Conservation (phyloP, 495 filamentous ascomycete species). For the Annulohypoxylon moriforme region DNA sequence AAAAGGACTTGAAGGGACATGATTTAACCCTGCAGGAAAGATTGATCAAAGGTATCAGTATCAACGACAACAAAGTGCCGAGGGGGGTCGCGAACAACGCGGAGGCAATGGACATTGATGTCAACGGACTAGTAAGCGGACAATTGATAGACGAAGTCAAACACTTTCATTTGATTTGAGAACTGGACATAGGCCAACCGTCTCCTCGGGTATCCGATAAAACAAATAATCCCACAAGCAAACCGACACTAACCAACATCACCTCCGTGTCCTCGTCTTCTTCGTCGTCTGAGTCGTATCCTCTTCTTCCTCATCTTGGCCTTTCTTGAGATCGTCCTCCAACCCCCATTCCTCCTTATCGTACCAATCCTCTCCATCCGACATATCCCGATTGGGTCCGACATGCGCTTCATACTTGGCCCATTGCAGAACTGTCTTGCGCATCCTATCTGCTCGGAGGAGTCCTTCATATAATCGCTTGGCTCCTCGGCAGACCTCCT, state of each 20-base stretch:
- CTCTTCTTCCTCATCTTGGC: constrained; percentile 90
- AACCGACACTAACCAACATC: constrained; percentile 20
- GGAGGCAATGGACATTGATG: neutral
- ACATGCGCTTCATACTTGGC: constrained; percentile 88
- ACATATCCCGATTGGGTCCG: constrained; percentile 75
- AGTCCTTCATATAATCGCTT: constrained; percentile 80
- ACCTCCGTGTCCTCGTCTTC: constrained; percentile 75
- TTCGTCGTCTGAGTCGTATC: constrained; percentile 77
- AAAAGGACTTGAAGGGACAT: too few relatives aligned
- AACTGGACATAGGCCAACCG: constrained; percentile 21
- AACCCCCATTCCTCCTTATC: constrained; percentile 90
- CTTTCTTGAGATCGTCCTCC: constrained; percentile 87
- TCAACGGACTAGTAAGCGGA: neutral
- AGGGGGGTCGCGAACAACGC: too few relatives aligned
- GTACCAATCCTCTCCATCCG: constrained; percentile 96
- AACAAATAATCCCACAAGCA: neutral
- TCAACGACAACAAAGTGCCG: too few relatives aligned
- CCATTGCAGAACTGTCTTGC: constrained; percentile 84
- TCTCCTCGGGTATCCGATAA: constrained; percentile 39
- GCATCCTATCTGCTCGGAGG: constrained; percentile 78
- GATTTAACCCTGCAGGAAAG: too few relatives aligned
- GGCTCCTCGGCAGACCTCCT: constrained; percentile 88
- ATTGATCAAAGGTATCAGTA: too few relatives aligned
- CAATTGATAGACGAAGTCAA: neutral
- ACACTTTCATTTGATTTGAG: constrained; percentile 7